phyloP scores from a whole-genome alignment of 116 monocot species.

The Cymodocea nodosa region DNA sequence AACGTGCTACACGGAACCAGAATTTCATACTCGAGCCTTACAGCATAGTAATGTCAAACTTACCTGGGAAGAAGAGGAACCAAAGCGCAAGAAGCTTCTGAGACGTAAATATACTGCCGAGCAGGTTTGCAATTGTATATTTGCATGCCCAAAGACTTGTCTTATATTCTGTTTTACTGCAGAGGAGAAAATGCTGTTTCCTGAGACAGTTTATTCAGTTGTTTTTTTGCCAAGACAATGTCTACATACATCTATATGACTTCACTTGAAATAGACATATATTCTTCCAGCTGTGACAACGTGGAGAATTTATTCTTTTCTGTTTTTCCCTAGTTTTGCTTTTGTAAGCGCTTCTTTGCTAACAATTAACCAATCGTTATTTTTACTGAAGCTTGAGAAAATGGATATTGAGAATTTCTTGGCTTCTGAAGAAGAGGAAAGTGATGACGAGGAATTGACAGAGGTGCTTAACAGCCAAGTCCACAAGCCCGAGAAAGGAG shows the following conservation, averaged over 20 bases:
- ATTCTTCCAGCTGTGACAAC: neutral
- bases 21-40: slow-evolving; percentile 72
- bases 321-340: too few relatives aligned
- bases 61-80: slow-evolving; percentile 92
- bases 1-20: slow-evolving; percentile 50
- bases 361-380: neutral
- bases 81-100: slow-evolving; percentile 56
- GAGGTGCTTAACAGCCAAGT: slow-evolving; percentile 9
- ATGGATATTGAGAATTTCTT: slow-evolving; percentile 55
- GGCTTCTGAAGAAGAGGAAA: slow-evolving; percentile 45
- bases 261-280: too few relatives aligned
- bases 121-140: slow-evolving; percentile 25
- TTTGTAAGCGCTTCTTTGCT: neutral
- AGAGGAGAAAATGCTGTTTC: too few relatives aligned
- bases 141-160: neutral
- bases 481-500: slow-evolving; percentile 20
- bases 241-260: too few relatives aligned
- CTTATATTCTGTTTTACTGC: too few relatives aligned
- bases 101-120: slow-evolving; percentile 58
- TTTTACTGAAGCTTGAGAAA: slow-evolving; percentile 47
- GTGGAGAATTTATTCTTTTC: too few relatives aligned
- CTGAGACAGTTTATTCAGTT: too few relatives aligned
- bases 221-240: too few relatives aligned
- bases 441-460: slow-evolving; percentile 16
- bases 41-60: slow-evolving; percentile 81